Evolutionary conservation across 305 asterid species (phyloP).

Genomic region (Solanum aculeatissimum): DNA sequence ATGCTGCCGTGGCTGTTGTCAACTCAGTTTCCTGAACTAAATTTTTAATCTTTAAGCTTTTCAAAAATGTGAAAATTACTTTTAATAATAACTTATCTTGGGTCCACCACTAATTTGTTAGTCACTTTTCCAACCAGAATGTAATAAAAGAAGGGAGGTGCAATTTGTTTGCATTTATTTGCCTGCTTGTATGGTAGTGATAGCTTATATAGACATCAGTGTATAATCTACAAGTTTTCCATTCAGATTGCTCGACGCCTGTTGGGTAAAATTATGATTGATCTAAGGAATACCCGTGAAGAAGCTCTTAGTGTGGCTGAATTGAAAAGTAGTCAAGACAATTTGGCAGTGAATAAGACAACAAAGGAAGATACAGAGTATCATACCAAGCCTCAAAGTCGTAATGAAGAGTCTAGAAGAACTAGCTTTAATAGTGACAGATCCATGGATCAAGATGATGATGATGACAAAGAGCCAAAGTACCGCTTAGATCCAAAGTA

Average conservation of each 20-base stretch:
- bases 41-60: neutral
- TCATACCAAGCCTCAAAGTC: slow-evolving; percentile 17
- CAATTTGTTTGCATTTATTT: neutral
- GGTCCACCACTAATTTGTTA: neutral
- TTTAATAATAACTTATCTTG: neutral
- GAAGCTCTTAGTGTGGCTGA: slow-evolving; percentile 50
- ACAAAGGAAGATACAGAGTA: slow-evolving; percentile 28
- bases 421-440: slow-evolving; percentile 80
- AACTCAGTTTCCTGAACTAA: neutral
- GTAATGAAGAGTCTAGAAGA: slow-evolving; percentile 33
- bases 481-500: slow-evolving; percentile 98
- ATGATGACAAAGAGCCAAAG: slow-evolving; percentile 55
- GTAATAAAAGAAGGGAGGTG: neutral
- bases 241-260: slow-evolving; percentile 45
- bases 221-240: neutral
- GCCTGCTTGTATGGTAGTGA: neutral
- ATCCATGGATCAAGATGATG: slow-evolving; percentile 58
- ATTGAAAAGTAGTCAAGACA: slow-evolving; percentile 31
- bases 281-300: slow-evolving; percentile 45
- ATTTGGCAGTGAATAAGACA: slow-evolving; percentile 8
- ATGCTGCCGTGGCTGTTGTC: neutral
- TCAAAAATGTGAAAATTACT: neutral
- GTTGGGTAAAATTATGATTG: slow-evolving; percentile 46
- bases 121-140: neutral
- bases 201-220: neutral